These are phyloP conservation scores for Fusarium dimerum DNA, from an alignment of 2,329 filamentous ascomycete species.

Conservation along the genomic window DNA sequence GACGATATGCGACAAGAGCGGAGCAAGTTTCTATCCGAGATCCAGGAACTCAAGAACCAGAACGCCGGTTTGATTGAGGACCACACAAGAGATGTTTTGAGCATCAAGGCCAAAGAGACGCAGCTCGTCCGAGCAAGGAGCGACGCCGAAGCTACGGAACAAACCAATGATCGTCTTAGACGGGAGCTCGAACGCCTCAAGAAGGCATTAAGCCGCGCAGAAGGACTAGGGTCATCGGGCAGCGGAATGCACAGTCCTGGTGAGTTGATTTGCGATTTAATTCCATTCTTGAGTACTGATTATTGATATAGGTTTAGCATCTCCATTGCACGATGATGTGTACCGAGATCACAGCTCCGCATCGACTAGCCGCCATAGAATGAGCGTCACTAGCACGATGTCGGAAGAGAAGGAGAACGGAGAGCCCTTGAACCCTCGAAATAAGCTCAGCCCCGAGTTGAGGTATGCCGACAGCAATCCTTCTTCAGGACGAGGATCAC, in stretches of 20 bases:
- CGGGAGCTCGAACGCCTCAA: constrained; percentile 93
- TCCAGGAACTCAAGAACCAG: constrained; percentile 93
- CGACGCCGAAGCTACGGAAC: constrained; percentile 86
- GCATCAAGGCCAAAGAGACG: constrained; percentile 98
- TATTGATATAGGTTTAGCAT: constrained; percentile 41
- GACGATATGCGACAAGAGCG: constrained; percentile 84
- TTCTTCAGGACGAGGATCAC: constrained; percentile 60
- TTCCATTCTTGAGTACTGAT: constrained; percentile 7
- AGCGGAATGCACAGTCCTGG: constrained; percentile 41
- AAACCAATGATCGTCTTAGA: constrained; percentile 78
- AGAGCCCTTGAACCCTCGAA: constrained; percentile 47
- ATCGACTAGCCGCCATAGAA: constrained; percentile 48
- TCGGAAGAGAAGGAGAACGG: constrained; percentile 81
- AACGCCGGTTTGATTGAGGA: constrained; percentile 97
- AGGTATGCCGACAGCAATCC: constrained; percentile 50
- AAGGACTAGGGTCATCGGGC: constrained; percentile 47
- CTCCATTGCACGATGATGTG: constrained; percentile 60
- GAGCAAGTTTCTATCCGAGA: constrained; percentile 78
- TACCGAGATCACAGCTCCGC: constrained; percentile 54
- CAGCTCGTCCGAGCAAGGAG: constrained; percentile 89
- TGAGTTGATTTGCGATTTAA: constrained; percentile 11
- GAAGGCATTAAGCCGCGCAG: constrained; percentile 71
- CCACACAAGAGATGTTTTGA: constrained; percentile 90
- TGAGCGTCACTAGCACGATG: constrained; percentile 64
- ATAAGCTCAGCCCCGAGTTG: constrained; percentile 57